phyloP scores from a whole-genome alignment of 2,329 filamentous ascomycete species.

The Stemphylium beticola region DNA sequence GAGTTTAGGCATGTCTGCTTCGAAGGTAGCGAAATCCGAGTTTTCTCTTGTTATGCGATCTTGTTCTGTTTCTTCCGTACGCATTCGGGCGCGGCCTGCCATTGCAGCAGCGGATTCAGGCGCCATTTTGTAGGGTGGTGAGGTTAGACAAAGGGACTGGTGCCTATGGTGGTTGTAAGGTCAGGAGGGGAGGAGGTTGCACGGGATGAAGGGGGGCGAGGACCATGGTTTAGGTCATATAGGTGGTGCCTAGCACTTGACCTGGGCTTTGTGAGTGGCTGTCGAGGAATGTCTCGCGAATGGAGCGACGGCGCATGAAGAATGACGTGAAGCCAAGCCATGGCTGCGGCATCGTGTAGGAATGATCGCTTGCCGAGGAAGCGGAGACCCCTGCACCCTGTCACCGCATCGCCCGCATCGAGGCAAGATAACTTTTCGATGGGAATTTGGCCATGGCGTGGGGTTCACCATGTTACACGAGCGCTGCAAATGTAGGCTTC shows the following conservation, averaged over 20 bases:
- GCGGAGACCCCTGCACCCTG: slow-evolving; percentile 5
- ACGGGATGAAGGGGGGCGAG: slow-evolving; percentile 34
- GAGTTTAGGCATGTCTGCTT: slow-evolving; percentile 46
- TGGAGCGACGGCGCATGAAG: slow-evolving; percentile 18
- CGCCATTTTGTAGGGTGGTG: slow-evolving; percentile 35
- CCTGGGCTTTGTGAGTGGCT: slow-evolving; percentile 18
- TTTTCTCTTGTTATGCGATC: slow-evolving; percentile 39
- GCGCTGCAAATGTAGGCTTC: neutral
- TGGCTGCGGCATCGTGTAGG: slow-evolving; percentile 3
- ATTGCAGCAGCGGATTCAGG: slow-evolving; percentile 30
- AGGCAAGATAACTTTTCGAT: neutral
- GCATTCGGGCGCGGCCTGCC: slow-evolving; percentile 40
- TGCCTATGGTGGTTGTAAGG: slow-evolving; percentile 33
- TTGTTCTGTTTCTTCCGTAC: slow-evolving; percentile 40
- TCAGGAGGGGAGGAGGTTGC: slow-evolving; percentile 45
- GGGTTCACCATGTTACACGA: neutral
- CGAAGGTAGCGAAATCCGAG: slow-evolving; percentile 43
- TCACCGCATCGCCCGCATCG: neutral
- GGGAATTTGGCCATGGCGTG: neutral
- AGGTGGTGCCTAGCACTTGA: slow-evolving; percentile 23
- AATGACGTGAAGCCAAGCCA: slow-evolving; percentile 17
- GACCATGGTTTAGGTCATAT: slow-evolving; percentile 26
- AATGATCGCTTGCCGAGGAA: slow-evolving; percentile 10
- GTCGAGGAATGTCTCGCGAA: slow-evolving; percentile 14
- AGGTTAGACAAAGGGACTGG: slow-evolving; percentile 15